Evolutionary conservation across 345 rosid genomes (phyloP).

Genomic region (Eucalyptus melliodora): DNA sequence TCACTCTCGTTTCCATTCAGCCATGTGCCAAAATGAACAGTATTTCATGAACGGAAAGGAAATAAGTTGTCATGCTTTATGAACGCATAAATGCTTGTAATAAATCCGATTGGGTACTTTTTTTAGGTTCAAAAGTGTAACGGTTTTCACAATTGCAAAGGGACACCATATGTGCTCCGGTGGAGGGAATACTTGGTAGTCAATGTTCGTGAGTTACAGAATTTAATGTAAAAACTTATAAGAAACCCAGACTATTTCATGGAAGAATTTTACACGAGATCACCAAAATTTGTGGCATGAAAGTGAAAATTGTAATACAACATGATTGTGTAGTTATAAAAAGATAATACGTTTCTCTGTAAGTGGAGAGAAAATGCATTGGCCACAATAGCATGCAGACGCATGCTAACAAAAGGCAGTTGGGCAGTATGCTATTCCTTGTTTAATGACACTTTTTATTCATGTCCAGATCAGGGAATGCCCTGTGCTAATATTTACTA

Average conservation of each 20-base stretch:
- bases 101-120: background rate
- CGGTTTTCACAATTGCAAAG: background rate
- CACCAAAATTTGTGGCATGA: fast-evolving
- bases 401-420: fast-evolving
- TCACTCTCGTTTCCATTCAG: background rate
- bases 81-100: background rate
- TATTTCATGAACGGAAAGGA: background rate
- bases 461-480: background rate
- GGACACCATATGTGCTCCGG: background rate
- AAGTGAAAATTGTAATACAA: no score
- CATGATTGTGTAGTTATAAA: no score
- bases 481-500: background rate
- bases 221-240: no score
- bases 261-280: no score
- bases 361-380: no score
- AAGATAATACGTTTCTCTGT: fast-evolving
- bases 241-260: no score
- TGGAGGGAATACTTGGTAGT: no score
- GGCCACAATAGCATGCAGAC: fast-evolving
- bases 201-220: no score
- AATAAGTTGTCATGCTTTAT: background rate
- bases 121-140: no score
- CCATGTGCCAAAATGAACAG: no score
- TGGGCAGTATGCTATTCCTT: no score
- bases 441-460: no score